These are phyloP conservation scores for Diplodia corticola DNA, from an alignment of 2,329 filamentous ascomycete genomes.

Conservation along the genomic window DNA sequence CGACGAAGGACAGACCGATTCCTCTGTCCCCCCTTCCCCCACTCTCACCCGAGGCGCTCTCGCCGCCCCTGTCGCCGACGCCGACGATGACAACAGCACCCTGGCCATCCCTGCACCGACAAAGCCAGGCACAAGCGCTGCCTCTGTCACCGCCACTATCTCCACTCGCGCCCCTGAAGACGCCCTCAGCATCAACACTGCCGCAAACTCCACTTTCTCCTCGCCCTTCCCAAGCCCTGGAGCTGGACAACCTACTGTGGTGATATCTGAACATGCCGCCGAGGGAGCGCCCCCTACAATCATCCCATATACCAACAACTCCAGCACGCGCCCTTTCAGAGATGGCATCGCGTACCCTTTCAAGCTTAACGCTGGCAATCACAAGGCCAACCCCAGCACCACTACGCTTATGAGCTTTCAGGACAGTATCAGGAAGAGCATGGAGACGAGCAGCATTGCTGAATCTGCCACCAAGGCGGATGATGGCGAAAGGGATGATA, in stretches of 20 bases:
- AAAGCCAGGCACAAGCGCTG: constrained; percentile 7
- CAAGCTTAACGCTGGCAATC: constrained; percentile 51
- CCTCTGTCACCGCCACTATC: constrained; percentile 17
- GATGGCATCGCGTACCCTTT: constrained; percentile 74
- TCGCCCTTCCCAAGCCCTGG: constrained; percentile 18
- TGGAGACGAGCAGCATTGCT: background rate
- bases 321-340: constrained; percentile 65
- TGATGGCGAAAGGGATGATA: constrained; percentile 21
- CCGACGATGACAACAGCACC: background rate
- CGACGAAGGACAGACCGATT: constrained; percentile 34
- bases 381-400: constrained; percentile 20
- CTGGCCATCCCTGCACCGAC: background rate
- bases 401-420: constrained; percentile 20
- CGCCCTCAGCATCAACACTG: background rate
- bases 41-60: constrained; percentile 15
- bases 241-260: constrained; percentile 9
- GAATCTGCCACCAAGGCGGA: background rate
- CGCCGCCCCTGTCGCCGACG: constrained; percentile 1
- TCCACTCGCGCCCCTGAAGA: constrained; percentile 18
- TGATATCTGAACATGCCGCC: constrained; percentile 12
- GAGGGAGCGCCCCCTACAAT: constrained; percentile 35
- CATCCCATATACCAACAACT: constrained; percentile 50
- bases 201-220: constrained; percentile 4
- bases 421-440: constrained; percentile 7
- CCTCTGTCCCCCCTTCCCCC: constrained; percentile 20